These are phyloP conservation scores for Solanum medicagineum DNA, from an alignment of 257 asterid genomes.

Conservation along the genomic window DNA sequence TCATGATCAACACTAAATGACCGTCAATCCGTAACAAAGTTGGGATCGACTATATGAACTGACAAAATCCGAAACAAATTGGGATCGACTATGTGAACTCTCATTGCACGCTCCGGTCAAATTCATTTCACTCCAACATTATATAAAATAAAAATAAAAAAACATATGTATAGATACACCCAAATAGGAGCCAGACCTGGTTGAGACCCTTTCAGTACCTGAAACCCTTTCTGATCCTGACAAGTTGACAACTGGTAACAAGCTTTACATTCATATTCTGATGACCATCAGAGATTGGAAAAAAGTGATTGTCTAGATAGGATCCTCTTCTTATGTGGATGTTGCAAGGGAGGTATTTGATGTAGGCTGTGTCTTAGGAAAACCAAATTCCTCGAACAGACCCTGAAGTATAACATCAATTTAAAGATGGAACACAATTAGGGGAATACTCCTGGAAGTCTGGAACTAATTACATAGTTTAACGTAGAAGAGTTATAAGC, in stretches of 20 bases:
- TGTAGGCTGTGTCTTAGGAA: constrained; percentile 32
- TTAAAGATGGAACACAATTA: neutral
- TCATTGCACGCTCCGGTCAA: neutral
- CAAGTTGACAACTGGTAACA: neutral
- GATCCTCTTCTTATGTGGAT: constrained; percentile 2
- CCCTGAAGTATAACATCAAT: constrained; percentile 35
- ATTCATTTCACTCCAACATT: neutral
- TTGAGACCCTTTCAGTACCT: neutral
- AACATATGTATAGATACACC: neutral
- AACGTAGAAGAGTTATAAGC: neutral
- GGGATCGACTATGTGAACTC: neutral
- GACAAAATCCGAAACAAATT: neutral
- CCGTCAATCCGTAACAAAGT: neutral
- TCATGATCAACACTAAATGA: neutral
- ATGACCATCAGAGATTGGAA: neutral
- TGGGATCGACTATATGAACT: neutral
- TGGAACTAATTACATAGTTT: neutral
- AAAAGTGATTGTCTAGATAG: neutral
- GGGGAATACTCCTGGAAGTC: neutral
- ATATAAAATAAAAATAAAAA: neutral
- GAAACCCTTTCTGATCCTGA: neutral
- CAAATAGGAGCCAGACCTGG: neutral
- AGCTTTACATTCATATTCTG: neutral
- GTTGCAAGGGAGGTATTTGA: constrained; percentile 26
- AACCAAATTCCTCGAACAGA: constrained; percentile 55